Evolutionary conservation across 129 eudicot genomes (phyloP).

Genomic region (Silybum marianum): DNA sequence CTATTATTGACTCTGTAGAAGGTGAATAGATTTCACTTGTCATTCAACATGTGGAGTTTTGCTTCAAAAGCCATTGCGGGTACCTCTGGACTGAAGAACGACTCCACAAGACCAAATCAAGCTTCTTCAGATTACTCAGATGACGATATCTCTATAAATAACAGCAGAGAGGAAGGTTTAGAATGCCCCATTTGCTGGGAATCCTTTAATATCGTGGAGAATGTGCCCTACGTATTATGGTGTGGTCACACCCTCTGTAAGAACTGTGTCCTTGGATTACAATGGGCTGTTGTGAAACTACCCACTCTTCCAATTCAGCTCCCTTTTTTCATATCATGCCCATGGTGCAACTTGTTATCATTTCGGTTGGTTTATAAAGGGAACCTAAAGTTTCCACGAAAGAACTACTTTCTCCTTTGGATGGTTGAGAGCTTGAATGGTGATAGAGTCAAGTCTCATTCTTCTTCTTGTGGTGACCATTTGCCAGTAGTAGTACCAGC

Average conservation of each 20-base stretch:
- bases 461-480: constrained; percentile 40
- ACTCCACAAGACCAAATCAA: constrained; percentile 32
- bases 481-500: background rate
- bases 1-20: constrained; percentile 21
- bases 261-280: constrained; percentile 61
- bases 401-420: constrained; percentile 62
- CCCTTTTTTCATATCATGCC: constrained; percentile 56
- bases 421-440: constrained; percentile 70
- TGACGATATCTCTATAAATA: constrained; percentile 49
- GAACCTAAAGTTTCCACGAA: constrained; percentile 45
- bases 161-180: constrained; percentile 55
- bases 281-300: constrained; percentile 57
- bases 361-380: constrained; percentile 52
- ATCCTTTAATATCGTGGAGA: constrained; percentile 59
- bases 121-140: constrained; percentile 53
- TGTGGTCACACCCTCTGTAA: constrained; percentile 64
- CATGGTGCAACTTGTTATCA: constrained; percentile 61
- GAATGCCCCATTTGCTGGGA: constrained; percentile 76
- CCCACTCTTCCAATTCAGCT: constrained; percentile 61
- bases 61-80: constrained; percentile 43
- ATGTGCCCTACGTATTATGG: constrained; percentile 57
- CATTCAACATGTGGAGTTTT: constrained; percentile 49
- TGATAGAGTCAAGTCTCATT: constrained; percentile 46
- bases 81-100: constrained; percentile 26
- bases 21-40: background rate